Percentiles rank a stretch among this genome's conserved stretches.
Conservation (phyloP, 176 grass and related monocot genomes). For the Areca catechu region DNA sequence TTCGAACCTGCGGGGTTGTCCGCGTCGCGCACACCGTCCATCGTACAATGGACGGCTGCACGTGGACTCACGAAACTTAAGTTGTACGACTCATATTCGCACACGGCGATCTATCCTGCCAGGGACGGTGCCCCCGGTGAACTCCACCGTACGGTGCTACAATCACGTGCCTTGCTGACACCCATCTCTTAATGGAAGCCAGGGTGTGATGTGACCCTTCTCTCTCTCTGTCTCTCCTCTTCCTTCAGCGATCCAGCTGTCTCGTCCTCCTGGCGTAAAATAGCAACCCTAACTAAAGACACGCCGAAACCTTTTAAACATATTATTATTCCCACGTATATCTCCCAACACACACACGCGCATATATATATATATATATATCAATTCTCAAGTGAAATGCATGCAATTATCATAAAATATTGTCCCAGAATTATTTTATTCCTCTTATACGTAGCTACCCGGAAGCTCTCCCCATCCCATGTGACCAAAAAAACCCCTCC, state of each 20-base stretch:
- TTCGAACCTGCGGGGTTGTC: too few species aligned
- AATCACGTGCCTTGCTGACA: too few species aligned
- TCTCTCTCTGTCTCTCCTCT: too few species aligned
- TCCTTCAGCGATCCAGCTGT: slow-evolving; percentile 32
- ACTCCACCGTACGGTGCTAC: too few species aligned
- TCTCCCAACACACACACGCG: too few species aligned
- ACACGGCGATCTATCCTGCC: too few species aligned
- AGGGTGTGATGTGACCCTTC: background rate
- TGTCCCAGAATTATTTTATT: background rate
- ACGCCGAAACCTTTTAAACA: slow-evolving; percentile 13
- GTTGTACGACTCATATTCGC: too few species aligned
- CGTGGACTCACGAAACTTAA: too few species aligned
- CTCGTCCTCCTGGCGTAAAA: slow-evolving; percentile 23
- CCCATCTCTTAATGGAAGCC: too few species aligned
- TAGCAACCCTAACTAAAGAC: slow-evolving; percentile 11
- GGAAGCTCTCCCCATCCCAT: background rate
- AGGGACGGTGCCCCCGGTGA: too few species aligned
- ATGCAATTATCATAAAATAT: background rate
- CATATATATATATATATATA: slow-evolving; percentile 6
- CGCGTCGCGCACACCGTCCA: too few species aligned
- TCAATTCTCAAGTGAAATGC: slow-evolving; percentile 16
- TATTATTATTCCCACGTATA: background rate
- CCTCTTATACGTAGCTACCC: background rate
- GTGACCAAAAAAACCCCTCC: background rate
- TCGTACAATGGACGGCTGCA: too few species aligned